Base-by-base conservation (phyloP, 106 monocot species). In the Dendrobium nobile region DNA sequence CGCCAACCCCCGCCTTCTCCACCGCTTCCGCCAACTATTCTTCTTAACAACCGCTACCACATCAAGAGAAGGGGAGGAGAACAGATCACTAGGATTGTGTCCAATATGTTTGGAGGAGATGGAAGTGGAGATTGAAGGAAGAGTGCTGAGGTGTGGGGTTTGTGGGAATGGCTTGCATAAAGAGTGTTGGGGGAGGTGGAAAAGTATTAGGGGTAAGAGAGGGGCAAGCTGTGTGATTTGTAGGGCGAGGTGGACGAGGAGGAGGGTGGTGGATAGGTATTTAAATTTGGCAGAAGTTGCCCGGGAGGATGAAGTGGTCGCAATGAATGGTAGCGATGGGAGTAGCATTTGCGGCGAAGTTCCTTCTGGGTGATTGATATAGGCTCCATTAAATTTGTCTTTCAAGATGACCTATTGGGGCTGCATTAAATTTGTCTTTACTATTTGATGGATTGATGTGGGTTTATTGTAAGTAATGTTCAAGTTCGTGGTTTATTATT, bases 161-260 rank as follows among this genome's bases (percentile, higher is more conserved):
- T 97, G 94, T 77, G 87, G 94, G 78, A 97, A 97, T 74, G 79
- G 83, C 73, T 41, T 97, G 79, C 96, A 97, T 72, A 80, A 70
- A 75, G 92, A 89, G 79, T 97, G 96, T 82, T 78, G 87, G 17
- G 58, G 9, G 72, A 85, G 78, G 87, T 97, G 96, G 96, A 94
- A 81, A 89, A 79, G 94, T 80, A 89, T 86, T 4, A 41, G 87
- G 31, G 86, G 87, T 19, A 81, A 94, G 87, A 80, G 94, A 78
- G 82, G 77, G 28, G 90, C 87, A 9, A 97, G 42, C 22, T 97
- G 96, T 80, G 94, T 94, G 8, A 86, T 94, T 42, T 94, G 96
- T 81, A 67, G 94, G 67, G 90, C 96, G 18, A 84, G 90, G 81
- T 97, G 96, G 96, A 87, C 85, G 86, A 86, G 83, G 79, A 87